Evolutionary conservation across 352 stramenopile genomes (phyloP).

Genomic region (Elongisporangium prolatum): DNA sequence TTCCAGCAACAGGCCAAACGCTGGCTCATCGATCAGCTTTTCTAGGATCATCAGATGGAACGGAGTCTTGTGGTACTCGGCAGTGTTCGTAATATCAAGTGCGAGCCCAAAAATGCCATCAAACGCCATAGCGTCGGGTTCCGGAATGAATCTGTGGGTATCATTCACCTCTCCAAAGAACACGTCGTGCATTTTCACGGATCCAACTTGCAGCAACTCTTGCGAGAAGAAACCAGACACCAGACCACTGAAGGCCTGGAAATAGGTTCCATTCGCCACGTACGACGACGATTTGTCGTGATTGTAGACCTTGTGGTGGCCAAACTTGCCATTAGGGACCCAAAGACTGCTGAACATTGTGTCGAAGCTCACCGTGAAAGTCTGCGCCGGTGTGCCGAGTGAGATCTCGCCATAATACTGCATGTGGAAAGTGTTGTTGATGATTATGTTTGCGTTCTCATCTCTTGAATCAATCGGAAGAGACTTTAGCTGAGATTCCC

Average conservation of each 20-base stretch:
- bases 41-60: not conserved
- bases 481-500: not conserved
- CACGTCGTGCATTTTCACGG: constrained; percentile 69
- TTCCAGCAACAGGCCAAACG: not conserved
- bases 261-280: constrained; percentile 88
- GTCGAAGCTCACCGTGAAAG: constrained; percentile 95
- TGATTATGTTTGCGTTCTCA: constrained; percentile 45
- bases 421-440: constrained; percentile 90
- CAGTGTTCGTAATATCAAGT: constrained; percentile 62
- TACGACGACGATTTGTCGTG: constrained; percentile 84
- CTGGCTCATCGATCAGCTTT: not conserved
- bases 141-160: constrained; percentile 92
- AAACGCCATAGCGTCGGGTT: constrained; percentile 95
- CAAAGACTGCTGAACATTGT: constrained; percentile 97
- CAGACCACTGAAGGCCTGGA: constrained; percentile 92
- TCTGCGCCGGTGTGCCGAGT: constrained; percentile 89
- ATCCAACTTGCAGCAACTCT: constrained; percentile 71
- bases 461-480: not conserved
- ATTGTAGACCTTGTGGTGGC: constrained; percentile 84
- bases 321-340: constrained; percentile 87
- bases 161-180: constrained; percentile 96
- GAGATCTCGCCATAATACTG: constrained; percentile 93
- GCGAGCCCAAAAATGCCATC: constrained; percentile 97
- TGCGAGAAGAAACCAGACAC: constrained; percentile 92
- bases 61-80: not conserved